These are phyloP conservation scores for Naganishia liquefaciens DNA, from an alignment of 1,284 basidiomycete genomes.

Conservation along the genomic window DNA sequence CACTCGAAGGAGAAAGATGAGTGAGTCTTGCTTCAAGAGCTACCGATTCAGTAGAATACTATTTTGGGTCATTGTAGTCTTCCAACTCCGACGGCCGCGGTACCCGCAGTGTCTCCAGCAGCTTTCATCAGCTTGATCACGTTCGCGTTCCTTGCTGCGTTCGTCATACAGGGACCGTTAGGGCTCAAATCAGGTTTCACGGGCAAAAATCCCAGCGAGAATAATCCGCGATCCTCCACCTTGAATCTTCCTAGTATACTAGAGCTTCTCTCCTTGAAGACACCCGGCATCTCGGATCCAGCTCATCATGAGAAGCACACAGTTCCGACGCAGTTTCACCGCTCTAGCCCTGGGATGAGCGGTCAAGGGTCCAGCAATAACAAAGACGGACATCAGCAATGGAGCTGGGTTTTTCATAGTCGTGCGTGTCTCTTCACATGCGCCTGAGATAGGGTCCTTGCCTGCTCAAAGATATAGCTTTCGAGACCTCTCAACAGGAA, in stretches of 20 bases:
- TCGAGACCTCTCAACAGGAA: background rate
- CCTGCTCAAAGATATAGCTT: background rate
- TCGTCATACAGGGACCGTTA: conserved; percentile 29
- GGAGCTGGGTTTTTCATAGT: conserved; percentile 44
- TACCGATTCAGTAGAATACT: background rate
- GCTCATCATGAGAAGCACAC: background rate
- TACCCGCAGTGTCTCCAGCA: conserved; percentile 24
- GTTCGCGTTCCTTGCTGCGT: conserved; percentile 22
- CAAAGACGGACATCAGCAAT: conserved; percentile 16
- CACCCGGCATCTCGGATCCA: background rate
- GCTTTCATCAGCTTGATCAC: conserved; percentile 26
- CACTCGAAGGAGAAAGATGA: conserved; percentile 11
- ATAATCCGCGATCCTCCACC: background rate
- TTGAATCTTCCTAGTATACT: conserved; percentile 1
- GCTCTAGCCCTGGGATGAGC: background rate
- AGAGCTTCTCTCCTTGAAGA: conserved; percentile 4
- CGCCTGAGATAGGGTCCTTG: no score
- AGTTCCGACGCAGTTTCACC: background rate
- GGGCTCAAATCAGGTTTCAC: conserved; percentile 22
- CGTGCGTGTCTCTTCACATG: conserved; percentile 19
- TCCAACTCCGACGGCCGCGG: background rate
- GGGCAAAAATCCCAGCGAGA: background rate
- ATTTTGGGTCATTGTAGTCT: background rate
- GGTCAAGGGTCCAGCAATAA: conserved; percentile 24
- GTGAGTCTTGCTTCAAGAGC: background rate